These are phyloP conservation scores for Solanum tarijense DNA, from an alignment of 257 asterid species.

Conservation along the genomic window DNA sequence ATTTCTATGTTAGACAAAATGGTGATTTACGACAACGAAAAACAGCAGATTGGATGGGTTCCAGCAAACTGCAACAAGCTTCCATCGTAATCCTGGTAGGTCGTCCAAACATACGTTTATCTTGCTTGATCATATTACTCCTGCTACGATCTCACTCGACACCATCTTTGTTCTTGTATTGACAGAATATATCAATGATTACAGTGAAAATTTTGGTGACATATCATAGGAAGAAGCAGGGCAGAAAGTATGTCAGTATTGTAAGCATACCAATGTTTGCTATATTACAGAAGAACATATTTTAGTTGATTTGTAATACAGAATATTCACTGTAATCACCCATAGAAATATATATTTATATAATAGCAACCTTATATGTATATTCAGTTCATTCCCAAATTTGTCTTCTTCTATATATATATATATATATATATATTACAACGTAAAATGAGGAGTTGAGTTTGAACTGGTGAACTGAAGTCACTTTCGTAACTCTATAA, in stretches of 20 bases:
- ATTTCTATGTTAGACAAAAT: constrained; percentile 69
- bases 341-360: neutral
- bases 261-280: neutral
- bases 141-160: neutral
- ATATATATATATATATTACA: neutral
- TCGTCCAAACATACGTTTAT: neutral
- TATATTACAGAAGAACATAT: neutral
- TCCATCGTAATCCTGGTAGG: constrained; percentile 9
- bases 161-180: neutral
- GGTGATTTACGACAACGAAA: constrained; percentile 84
- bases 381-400: neutral
- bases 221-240: neutral
- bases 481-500: neutral
- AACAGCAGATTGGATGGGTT: constrained; percentile 63
- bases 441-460: neutral
- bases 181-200: neutral
- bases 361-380: neutral
- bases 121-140: neutral
- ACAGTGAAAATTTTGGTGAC: neutral
- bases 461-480: neutral
- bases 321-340: neutral
- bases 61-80: constrained; percentile 32
- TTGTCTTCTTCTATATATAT: neutral
- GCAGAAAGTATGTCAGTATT: neutral
- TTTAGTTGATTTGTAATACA: neutral